Evolutionary conservation across 228 moss, liverwort and hornwort genomes (phyloP), one percentile per base, ranked within the genome.

Genomic region (Sphagnum fallax): DNA sequence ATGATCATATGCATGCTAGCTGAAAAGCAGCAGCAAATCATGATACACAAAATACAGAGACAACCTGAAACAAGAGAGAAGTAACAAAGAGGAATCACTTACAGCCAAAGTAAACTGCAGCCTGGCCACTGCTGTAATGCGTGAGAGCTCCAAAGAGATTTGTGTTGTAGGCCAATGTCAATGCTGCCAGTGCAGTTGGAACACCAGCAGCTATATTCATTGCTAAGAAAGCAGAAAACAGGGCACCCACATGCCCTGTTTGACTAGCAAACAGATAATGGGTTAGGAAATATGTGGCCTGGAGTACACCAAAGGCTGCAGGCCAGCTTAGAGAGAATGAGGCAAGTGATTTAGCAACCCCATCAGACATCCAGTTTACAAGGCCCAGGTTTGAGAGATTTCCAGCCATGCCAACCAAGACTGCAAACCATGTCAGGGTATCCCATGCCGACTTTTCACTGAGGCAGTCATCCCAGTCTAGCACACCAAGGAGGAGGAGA

Each of bases 101-200:
- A 95, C 95, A 92, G 84, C 98, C 98, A 60, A 80, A 98, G 73
- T 98, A 98, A 6, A 98, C 98, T 51, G 98, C 98, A 66, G 98
- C 98, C 67, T 98, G 98, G 52, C 98, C 98, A 83, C 98, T 98
- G 82, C 98, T 98, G 83, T 94, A 98, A 75, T 94, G 98, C 8
- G 98, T 98, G 10, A 98, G 67, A 6, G 77, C 91, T 64, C 98
- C 98, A 71, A 98, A 98, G 16, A 98, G 88, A 80, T 98, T 98
- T 62, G 98, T 98, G 75, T 84, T 94, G 79, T 90, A 98, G 71
- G 92, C 87, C 66, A 98, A 74, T 1, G 87, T 85, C 47, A 98
- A 73, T 64, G 98, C 92, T 70, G 98, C 90, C 71, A 98, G 81
- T 48, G 90, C 80, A 14, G 73, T 16, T 50, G 98, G 98, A 62